These are phyloP conservation scores for Chondrus crispus DNA, from an alignment of 23 red algal genomes.

Conservation along the genomic window DNA sequence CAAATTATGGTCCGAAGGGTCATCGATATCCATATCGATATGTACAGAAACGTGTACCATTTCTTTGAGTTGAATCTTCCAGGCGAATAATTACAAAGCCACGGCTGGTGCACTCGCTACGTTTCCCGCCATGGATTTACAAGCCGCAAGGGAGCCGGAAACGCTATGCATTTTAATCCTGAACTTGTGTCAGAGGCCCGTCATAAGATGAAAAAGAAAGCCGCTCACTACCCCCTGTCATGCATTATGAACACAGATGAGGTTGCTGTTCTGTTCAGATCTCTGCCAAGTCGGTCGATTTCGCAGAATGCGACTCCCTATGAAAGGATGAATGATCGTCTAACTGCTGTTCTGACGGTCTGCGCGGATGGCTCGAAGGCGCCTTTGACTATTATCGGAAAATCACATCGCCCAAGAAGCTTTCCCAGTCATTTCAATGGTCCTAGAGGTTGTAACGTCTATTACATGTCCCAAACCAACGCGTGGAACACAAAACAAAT, in stretches of 20 bases:
- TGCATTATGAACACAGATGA: background rate
- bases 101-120: background rate
- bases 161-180: background rate
- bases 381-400: background rate
- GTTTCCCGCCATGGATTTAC: background rate
- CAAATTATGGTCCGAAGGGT: too few relatives aligned
- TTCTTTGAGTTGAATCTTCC: too few relatives aligned
- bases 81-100: too few relatives aligned
- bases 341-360: background rate
- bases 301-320: background rate
- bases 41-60: too few relatives aligned
- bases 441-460: background rate
- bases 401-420: background rate
- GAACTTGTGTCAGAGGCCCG: background rate
- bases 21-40: too few relatives aligned
- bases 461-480: background rate
- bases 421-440: background rate
- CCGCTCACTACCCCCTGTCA: background rate
- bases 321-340: background rate
- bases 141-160: background rate
- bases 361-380: background rate
- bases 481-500: background rate
- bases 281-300: background rate
- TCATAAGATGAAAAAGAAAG: background rate
- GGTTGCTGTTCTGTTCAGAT: background rate